A percentile compares a stretch with the other conserved stretches of the same genome.
Evolutionary conservation across 75 land plant genomes (phyloP).

Genomic region (Cupressus sempervirens): DNA sequence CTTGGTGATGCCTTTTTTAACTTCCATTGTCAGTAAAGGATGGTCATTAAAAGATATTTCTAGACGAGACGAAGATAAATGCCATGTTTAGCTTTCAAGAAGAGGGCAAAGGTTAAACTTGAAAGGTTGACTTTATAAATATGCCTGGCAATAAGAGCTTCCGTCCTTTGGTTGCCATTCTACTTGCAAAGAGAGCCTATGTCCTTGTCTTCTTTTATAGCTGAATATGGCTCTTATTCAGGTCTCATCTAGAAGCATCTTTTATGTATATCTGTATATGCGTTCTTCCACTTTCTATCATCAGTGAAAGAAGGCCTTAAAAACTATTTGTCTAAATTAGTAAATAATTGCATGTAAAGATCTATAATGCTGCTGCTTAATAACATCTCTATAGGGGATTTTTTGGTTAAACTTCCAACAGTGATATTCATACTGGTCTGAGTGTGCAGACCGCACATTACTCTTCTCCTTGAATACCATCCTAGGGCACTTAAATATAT

Average conservation of each 20-base stretch:
- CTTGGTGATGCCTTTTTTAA: neutral
- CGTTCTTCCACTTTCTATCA: neutral
- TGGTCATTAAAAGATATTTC: neutral
- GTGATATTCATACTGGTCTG: no score
- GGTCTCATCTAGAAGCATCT: neutral
- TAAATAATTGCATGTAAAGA: neutral
- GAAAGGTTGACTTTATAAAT: neutral
- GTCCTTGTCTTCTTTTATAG: neutral
- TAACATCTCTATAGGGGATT: neutral
- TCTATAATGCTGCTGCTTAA: neutral
- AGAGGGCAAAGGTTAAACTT: neutral
- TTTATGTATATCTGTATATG: neutral
- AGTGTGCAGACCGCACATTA: no score
- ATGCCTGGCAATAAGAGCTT: neutral
- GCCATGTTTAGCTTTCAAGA: neutral
- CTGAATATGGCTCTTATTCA: neutral
- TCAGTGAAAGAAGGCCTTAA: neutral
- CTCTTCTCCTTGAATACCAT: no score
- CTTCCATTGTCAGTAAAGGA: neutral
- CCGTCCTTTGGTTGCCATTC: neutral
- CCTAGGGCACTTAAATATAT: no score
- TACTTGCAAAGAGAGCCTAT: neutral
- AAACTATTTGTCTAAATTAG: no score
- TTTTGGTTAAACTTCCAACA: no score
- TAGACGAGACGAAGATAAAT: neutral